A percentile compares a stretch with the other conserved stretches of the same genome.
phyloP scores from a whole-genome alignment of 768 basidiomycete genomes.

The Pisolithus sp. region DNA sequence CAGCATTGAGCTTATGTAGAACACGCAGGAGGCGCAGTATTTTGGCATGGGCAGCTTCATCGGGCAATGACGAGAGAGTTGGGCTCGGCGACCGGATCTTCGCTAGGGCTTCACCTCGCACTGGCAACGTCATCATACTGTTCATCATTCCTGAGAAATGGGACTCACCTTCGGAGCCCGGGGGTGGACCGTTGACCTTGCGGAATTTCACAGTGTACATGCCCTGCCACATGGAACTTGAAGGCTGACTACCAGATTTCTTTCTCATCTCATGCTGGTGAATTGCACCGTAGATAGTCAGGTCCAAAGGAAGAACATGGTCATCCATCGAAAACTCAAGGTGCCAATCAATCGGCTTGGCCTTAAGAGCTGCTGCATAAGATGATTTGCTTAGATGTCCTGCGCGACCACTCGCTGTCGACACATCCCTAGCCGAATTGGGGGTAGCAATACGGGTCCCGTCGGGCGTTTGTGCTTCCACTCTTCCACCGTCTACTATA shows the following conservation, averaged over 20 bases:
- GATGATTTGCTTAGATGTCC: slow-evolving; percentile 46
- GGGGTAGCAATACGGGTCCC: slow-evolving; percentile 94
- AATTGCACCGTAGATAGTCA: slow-evolving; percentile 95
- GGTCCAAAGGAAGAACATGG: slow-evolving; percentile 71
- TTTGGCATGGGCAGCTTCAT: slow-evolving; percentile 81
- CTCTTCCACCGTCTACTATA: slow-evolving; percentile 73
- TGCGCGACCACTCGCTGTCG: slow-evolving; percentile 28
- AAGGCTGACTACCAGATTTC: slow-evolving; percentile 54
- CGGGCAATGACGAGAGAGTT: slow-evolving; percentile 70
- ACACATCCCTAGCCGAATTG: slow-evolving; percentile 42
- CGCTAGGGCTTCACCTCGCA: slow-evolving; percentile 35
- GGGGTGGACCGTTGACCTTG: slow-evolving; percentile 81
- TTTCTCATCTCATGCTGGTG: slow-evolving; percentile 86
- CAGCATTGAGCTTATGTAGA: slow-evolving; percentile 72
- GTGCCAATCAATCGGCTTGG: slow-evolving; percentile 94
- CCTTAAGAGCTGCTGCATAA: slow-evolving; percentile 90
- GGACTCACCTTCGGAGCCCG: slow-evolving; percentile 51
- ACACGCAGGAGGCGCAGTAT: slow-evolving; percentile 87
- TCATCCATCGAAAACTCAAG: slow-evolving; percentile 95
- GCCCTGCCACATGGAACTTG: slow-evolving; percentile 81
- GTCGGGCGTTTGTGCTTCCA: slow-evolving; percentile 95
- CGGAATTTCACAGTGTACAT: slow-evolving; percentile 90
- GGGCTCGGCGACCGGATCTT: slow-evolving; percentile 61
- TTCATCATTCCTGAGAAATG: background rate
- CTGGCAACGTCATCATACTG: slow-evolving; percentile 10